Evolutionary conservation across 2,329 filamentous ascomycete species (phyloP).

Genomic region (Sporothrix brunneoviolacea): DNA sequence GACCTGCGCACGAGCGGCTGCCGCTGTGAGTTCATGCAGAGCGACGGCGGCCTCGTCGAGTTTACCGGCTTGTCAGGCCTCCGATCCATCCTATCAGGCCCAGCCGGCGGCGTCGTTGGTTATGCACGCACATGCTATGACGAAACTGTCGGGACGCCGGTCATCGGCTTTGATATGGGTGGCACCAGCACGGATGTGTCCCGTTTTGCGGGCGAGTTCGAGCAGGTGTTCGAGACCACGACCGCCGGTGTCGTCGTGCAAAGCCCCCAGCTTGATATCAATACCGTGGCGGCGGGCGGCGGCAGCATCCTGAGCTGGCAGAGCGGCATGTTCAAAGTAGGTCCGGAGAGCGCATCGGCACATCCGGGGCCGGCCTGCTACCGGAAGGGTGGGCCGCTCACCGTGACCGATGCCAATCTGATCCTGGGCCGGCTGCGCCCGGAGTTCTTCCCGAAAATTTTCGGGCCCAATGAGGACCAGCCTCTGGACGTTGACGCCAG

Average conservation of each 20-base stretch:
- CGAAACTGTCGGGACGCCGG: constrained; percentile 55
- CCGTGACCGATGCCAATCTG: constrained; percentile 58
- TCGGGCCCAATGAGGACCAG: constrained; percentile 58
- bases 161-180: constrained; percentile 60
- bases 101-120: constrained; percentile 65
- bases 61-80: constrained; percentile 19
- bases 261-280: constrained; percentile 85
- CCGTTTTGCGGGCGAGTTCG: constrained; percentile 45
- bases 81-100: constrained; percentile 61
- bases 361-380: constrained; percentile 64
- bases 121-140: constrained; percentile 68
- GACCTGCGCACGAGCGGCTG: not conserved
- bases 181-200: too few species aligned
- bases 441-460: constrained; percentile 62
- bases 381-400: constrained; percentile 43
- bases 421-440: constrained; percentile 50
- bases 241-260: constrained; percentile 79
- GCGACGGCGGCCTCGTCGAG: constrained; percentile 40
- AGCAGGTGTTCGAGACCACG: constrained; percentile 64
- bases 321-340: constrained; percentile 81
- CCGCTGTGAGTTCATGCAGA: constrained; percentile 68
- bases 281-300: constrained; percentile 79
- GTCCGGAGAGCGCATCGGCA: constrained; percentile 70
- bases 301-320: constrained; percentile 60
- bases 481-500: constrained; percentile 67